phyloP scores from a whole-genome alignment of 179 eudicot genomes.

The Nepenthes alata region DNA sequence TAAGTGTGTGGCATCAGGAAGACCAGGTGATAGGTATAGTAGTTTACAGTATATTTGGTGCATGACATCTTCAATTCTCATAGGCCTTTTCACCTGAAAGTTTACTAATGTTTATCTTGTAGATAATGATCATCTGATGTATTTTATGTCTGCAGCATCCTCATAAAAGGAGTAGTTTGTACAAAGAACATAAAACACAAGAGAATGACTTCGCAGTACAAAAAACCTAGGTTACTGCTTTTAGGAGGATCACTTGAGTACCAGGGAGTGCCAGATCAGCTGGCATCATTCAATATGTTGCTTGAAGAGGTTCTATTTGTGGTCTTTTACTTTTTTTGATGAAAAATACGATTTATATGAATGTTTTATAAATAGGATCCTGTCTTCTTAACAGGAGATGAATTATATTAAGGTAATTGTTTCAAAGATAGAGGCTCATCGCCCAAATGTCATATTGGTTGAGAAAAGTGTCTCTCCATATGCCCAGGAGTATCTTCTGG shows the following conservation, averaged over 20 bases:
- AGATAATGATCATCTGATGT: background rate
- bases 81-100: background rate
- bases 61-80: background rate
- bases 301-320: conserved; percentile 58
- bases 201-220: conserved; percentile 93
- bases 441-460: conserved; percentile 79
- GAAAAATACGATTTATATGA: background rate
- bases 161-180: conserved; percentile 87
- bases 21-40: conserved; percentile 60
- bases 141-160: conserved; percentile 42
- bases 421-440: conserved; percentile 84
- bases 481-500: conserved; percentile 83
- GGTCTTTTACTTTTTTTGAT: background rate
- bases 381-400: conserved; percentile 48
- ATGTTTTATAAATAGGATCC: background rate
- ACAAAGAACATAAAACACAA: conserved; percentile 96
- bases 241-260: conserved; percentile 95
- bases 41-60: background rate
- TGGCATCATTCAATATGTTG: conserved; percentile 72
- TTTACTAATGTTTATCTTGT: background rate
- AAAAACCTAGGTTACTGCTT: conserved; percentile 65
- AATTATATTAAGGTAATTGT: conserved; percentile 80
- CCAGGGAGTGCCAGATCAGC: conserved; percentile 68
- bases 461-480: conserved; percentile 93
- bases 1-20: conserved; percentile 89